Evolutionary conservation across 2,329 filamentous ascomycete species (phyloP).

Genomic region (Periconia sp.): DNA sequence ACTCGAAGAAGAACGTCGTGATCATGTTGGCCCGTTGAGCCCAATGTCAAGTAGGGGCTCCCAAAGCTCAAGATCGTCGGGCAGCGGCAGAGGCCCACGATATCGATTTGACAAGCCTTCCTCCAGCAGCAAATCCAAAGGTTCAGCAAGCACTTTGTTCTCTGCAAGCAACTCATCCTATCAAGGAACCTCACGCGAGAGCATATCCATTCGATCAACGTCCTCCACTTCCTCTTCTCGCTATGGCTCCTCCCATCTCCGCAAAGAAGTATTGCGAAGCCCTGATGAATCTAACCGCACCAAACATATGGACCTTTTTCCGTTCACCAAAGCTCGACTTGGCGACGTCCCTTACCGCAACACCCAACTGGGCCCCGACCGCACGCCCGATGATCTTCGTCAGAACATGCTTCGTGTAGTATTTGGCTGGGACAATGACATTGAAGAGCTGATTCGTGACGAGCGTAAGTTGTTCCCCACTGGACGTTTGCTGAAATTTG

Average conservation of each 20-base stretch:
- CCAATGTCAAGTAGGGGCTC: slow-evolving; percentile 70
- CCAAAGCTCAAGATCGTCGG: slow-evolving; percentile 55
- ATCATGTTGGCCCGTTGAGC: slow-evolving; percentile 67
- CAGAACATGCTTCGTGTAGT: slow-evolving; percentile 90
- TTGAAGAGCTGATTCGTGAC: slow-evolving; percentile 78
- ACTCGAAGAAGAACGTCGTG: slow-evolving; percentile 61
- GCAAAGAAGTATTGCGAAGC: slow-evolving; percentile 78
- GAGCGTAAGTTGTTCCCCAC: slow-evolving; percentile 58
- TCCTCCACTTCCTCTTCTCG: slow-evolving; percentile 53
- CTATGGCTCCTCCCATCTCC: slow-evolving; percentile 66
- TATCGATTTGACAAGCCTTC: slow-evolving; percentile 52
- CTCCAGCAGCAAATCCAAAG: slow-evolving; percentile 29
- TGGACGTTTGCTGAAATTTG: no score
- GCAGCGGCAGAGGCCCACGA: slow-evolving; percentile 45
- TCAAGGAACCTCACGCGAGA: slow-evolving; percentile 49
- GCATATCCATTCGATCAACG: slow-evolving; percentile 58
- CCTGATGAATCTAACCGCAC: slow-evolving; percentile 66
- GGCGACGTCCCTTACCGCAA: slow-evolving; percentile 81
- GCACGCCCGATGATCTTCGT: slow-evolving; percentile 71
- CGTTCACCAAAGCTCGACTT: slow-evolving; percentile 77
- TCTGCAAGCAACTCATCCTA: slow-evolving; percentile 64
- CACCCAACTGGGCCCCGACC: slow-evolving; percentile 54
- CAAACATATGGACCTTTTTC: slow-evolving; percentile 75
- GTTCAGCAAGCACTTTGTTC: slow-evolving; percentile 62
- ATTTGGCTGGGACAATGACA: slow-evolving; percentile 91